Conservation (phyloP, 139 green algal genomes). For the Protoeuglena noctilucae region DNA sequence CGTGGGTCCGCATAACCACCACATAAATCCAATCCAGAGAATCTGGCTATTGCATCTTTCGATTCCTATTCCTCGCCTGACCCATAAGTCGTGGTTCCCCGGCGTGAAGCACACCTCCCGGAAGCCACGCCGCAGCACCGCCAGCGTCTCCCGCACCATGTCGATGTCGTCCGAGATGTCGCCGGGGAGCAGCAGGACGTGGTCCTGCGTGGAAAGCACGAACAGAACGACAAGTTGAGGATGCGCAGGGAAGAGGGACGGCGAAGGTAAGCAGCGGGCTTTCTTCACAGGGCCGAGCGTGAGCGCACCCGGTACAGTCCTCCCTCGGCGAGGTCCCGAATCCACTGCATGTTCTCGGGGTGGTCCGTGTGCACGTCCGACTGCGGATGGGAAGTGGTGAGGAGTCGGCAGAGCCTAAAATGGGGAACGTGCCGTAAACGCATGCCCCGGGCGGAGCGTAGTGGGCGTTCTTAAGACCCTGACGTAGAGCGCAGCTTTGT, state of each 20-base stretch:
- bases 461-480: no score
- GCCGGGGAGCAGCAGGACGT: slow-evolving; percentile 50
- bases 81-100: slow-evolving; percentile 68
- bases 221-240: no score
- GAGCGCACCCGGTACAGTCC: neutral
- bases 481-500: no score
- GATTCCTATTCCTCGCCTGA: slow-evolving; percentile 18
- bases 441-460: no score
- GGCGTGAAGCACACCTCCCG: slow-evolving; percentile 39
- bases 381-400: no score
- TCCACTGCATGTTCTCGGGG: slow-evolving; percentile 41
- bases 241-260: no score
- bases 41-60: slow-evolving; percentile 8
- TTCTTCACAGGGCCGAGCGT: no score
- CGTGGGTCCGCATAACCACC: no score
- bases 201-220: slow-evolving; percentile 7
- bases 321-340: slow-evolving; percentile 10
- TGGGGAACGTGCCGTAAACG: no score
- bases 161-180: slow-evolving; percentile 48
- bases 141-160: slow-evolving; percentile 26
- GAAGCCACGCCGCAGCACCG: slow-evolving; percentile 22
- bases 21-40: neutral
- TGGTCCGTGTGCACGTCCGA: slow-evolving; percentile 67
- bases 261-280: no score
- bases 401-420: no score